Evolutionary conservation across 768 basidiomycete genomes (phyloP).

Genomic region (Termitomyces sp.): DNA sequence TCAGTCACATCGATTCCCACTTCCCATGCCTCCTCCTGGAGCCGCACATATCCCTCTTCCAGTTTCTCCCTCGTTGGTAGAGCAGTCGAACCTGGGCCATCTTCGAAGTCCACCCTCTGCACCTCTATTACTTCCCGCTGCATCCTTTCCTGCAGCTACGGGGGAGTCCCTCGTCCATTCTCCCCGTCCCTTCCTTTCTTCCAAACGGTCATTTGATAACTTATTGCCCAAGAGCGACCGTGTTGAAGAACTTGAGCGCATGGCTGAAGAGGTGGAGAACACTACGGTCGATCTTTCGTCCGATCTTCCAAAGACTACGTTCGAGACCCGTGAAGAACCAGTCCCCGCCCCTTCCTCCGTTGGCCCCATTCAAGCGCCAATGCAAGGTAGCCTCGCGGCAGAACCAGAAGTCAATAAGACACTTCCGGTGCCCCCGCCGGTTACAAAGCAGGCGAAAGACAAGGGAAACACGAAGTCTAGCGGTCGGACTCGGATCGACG

Average conservation of each 20-base stretch:
- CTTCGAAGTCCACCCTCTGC: slow-evolving; percentile 5
- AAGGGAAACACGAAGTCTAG: slow-evolving; percentile 7
- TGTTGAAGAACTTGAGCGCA: slow-evolving; percentile 69
- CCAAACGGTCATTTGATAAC: slow-evolving; percentile 51
- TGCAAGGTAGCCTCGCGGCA: not conserved
- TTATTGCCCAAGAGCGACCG: slow-evolving; percentile 47
- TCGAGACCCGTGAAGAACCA: not conserved
- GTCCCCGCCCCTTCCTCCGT: not conserved
- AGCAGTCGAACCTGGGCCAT: not conserved
- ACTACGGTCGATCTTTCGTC: slow-evolving; percentile 32
- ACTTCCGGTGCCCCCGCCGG: slow-evolving; percentile 55
- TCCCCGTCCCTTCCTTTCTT: slow-evolving; percentile 67
- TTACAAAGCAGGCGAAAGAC: slow-evolving; percentile 34
- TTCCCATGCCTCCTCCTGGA: slow-evolving; percentile 24
- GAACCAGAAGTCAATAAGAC: slow-evolving; percentile 47
- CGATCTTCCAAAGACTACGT: slow-evolving; percentile 27
- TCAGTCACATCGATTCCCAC: slow-evolving; percentile 49
- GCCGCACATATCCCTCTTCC: slow-evolving; percentile 3
- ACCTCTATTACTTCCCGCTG: not conserved
- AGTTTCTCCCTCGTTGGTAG: not conserved
- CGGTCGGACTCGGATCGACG: slow-evolving; percentile 26
- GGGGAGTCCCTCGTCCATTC: slow-evolving; percentile 47
- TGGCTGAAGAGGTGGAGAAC: slow-evolving; percentile 57
- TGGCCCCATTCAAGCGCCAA: not conserved
- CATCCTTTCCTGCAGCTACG: slow-evolving; percentile 1